Base-by-base conservation (phyloP, 495 filamentous ascomycete species). In the Podospora tetraspora region DNA sequence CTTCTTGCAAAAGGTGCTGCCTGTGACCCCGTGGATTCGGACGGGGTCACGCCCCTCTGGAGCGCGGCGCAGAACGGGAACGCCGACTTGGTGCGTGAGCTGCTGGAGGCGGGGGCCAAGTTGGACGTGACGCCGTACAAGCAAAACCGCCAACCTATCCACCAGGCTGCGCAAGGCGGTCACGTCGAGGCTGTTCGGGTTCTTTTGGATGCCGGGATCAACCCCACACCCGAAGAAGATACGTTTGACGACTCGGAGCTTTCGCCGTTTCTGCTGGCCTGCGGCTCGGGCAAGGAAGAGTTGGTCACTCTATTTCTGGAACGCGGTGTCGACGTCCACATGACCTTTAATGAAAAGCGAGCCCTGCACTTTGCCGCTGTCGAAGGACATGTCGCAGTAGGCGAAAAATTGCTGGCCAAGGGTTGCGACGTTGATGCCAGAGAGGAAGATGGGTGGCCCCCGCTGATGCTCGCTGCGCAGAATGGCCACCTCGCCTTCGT, bases 381-480 rank as follows among this genome's bases (percentile, higher is more conserved):
- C 4, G 30, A 13, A 3, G 61, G 61, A 1, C 3, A 24, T 9
- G n/a, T 24, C 61, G 27, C 7, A 19, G n/a, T 63, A 0, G 30
- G 7, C 30, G 4, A 23, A 7, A 6, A n/a, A n/a, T n/a, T n/a
- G n/a, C n/a, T n/a, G n/a, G n/a, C n/a, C n/a, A 19, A 63, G 27
- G 32, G 25, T 16, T 63, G 61, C 8, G 30, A 63, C 21, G 16
- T 63, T 7, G 61, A 63, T 19, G 30, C 30, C 0, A 6, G 23
- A 2, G 61, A 63, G 8, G 61, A 32, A 3, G 61, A 63, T 0
- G 61, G 61, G 0, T 52, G 32, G 61, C 1, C 30, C 3, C 24
- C 61, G 7, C 12, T 63, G 27, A 32, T 63, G 61, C 5, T 63
- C n/a, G 61, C 61, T 24, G 61, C 61, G 61, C 61, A 52, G 61